Percentiles rank a stretch among this genome's conserved stretches.
phyloP scores from a whole-genome alignment of 306 rosid genomes.

The Arachis stenosperma region DNA sequence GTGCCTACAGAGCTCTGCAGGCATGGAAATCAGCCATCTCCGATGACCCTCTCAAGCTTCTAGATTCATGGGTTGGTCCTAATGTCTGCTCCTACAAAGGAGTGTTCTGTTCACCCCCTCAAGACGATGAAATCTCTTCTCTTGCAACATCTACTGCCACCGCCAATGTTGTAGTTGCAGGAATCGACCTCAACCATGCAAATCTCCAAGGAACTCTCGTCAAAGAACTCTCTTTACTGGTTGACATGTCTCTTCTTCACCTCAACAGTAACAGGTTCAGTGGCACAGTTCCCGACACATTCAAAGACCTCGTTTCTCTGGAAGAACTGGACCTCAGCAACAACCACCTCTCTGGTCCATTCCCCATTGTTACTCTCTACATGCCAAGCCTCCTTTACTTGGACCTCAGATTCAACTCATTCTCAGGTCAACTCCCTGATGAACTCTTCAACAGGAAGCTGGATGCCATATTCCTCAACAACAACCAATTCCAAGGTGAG shows the following conservation, averaged over 20 bases:
- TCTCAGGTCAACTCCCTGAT: conserved; percentile 73
- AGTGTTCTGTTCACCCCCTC: conserved; percentile 62
- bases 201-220: conserved; percentile 80
- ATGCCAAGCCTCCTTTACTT: conserved; percentile 77
- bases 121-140: conserved; percentile 29
- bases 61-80: conserved; percentile 72
- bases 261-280: conserved; percentile 79
- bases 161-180: conserved; percentile 58
- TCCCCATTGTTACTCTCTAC: conserved; percentile 57
- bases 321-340: conserved; percentile 91
- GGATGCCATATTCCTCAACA: conserved; percentile 84
- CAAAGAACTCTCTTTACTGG: conserved; percentile 70
- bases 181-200: conserved; percentile 94
- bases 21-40: conserved; percentile 89
- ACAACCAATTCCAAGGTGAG: conserved; percentile 77
- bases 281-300: conserved; percentile 68
- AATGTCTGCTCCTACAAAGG: conserved; percentile 88
- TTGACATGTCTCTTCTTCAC: conserved; percentile 72
- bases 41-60: conserved; percentile 71
- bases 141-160: conserved; percentile 31
- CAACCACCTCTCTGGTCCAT: conserved; percentile 79
- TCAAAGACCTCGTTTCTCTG: conserved; percentile 56
- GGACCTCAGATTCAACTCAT: conserved; percentile 87
- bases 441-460: conserved; percentile 61
- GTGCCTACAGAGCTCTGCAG: conserved; percentile 80